Evolutionary conservation across 179 eudicot species (phyloP), one percentile per base, ranked within the genome.

Genomic region (Silene coronaria): DNA sequence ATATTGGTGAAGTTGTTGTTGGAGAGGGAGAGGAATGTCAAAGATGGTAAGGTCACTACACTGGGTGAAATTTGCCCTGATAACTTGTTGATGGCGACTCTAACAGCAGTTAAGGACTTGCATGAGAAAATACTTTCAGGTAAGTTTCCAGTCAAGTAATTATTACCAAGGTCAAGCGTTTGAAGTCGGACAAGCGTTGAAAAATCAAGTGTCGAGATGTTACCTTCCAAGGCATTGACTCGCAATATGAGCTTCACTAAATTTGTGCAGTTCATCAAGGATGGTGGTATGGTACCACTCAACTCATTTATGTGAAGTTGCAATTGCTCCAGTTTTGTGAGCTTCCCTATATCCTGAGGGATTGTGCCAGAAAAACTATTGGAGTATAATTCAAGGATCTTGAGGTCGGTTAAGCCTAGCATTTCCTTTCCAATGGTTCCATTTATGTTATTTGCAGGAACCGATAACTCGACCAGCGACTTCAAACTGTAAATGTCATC

Each of bases 151-250:
- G 77, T 80, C 76, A 94, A 88, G 42, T 70, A 67, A 77, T 94
- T 94, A 81, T 92, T 85, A 60, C 98, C 98, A 2, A 94, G 90
- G 84, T 94, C 98, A 26, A 94, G 83, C 4, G 80, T 80, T 70
- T 73, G 70, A 59, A 94, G 91, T 36, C 76, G 83, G 12, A 59
- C 45, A 51, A 92, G 88, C 24, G 67, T 83, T 0, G 97, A 90
- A 80, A 94, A 94, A 79, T 94, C 83, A 21, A 92, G 88, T 17
- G 80, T 70, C 1, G 96, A 87, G 71, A 90, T 89, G 75, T 88
- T 82, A 67, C 97, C 98, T 70, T 23, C 55, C 6, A 94, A 83
- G n/a, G 36, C 45, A 82, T 92, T 92, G 76, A 88, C 97, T 79
- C 97, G 78, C 16, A 94, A 72, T 71, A 82, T 89, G 22, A 94